Evolutionary conservation across 75 land plant species (phyloP).

Genomic region (Pinus taeda): DNA sequence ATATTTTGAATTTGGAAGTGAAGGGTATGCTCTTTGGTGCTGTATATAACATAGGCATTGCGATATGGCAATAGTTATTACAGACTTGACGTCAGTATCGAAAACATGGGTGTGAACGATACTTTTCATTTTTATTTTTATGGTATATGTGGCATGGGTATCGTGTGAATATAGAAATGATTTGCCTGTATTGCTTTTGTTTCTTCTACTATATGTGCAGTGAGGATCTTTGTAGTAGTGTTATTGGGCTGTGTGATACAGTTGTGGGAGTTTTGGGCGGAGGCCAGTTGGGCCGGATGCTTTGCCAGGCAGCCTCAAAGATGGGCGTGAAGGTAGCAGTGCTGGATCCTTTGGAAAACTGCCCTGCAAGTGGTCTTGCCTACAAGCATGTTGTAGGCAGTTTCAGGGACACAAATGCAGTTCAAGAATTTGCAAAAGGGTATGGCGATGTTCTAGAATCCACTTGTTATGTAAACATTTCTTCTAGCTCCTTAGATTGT

Average conservation of each 20-base stretch:
- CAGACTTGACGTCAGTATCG: no score
- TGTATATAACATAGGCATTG: no score
- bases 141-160: no score
- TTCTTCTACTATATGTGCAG: neutral
- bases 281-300: constrained; percentile 94
- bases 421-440: constrained; percentile 85
- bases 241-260: constrained; percentile 68
- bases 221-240: constrained; percentile 2
- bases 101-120: no score
- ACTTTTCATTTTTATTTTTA: no score
- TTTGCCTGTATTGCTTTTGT: no score
- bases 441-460: constrained; percentile 7
- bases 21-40: no score
- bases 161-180: no score
- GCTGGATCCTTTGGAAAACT: constrained; percentile 80
- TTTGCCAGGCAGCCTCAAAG: constrained; percentile 87
- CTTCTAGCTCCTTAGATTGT: constrained; percentile 1
- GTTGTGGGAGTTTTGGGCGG: constrained; percentile 93
- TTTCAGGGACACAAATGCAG: constrained; percentile 71
- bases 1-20: no score
- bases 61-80: no score
- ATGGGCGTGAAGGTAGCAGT: constrained; percentile 77
- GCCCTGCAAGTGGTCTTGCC: constrained; percentile 74
- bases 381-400: constrained; percentile 77
- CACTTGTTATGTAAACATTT: constrained; percentile 3